A percentile compares a stretch with the other conserved stretches of the same genome.
These are phyloP conservation scores for Globisporangium yorkense DNA, from an alignment of 352 stramenopile genomes.

Conservation along the genomic window DNA sequence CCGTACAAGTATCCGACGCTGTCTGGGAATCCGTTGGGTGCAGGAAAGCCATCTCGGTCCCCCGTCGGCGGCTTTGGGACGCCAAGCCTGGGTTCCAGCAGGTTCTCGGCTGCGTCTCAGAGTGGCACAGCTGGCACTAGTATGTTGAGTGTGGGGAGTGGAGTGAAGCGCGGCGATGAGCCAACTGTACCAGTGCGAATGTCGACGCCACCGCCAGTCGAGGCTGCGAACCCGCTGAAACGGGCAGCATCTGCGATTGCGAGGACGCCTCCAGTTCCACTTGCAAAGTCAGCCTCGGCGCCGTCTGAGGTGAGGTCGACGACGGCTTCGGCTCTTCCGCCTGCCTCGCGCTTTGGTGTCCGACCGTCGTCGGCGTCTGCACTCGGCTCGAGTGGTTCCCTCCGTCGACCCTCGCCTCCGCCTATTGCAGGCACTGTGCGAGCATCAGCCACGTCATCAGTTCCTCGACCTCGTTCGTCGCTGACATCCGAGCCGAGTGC, in stretches of 20 bases:
- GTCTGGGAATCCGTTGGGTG: constrained; percentile 5
- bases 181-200: not conserved
- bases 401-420: constrained; percentile 6
- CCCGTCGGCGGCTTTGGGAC: constrained; percentile 12
- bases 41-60: constrained; percentile 6
- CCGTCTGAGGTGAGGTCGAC: not conserved
- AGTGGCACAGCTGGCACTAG: not conserved
- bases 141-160: not conserved
- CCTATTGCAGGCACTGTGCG: not conserved
- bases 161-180: not conserved
- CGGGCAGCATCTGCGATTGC: constrained; percentile 24
- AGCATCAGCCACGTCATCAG: not conserved
- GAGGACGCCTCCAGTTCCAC: constrained; percentile 18
- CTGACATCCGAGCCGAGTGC: constrained; percentile 6
- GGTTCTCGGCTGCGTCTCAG: constrained; percentile 5
- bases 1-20: constrained; percentile 23
- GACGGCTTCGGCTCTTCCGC: not conserved
- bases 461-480: constrained; percentile 2
- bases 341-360: constrained; percentile 8
- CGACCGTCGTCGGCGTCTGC: constrained; percentile 5
- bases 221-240: constrained; percentile 22
- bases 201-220: constrained; percentile 8
- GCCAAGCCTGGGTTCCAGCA: not conserved
- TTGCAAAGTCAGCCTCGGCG: constrained; percentile 5
- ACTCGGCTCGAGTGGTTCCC: constrained; percentile 3